Base-by-base conservation (phyloP, 352 stramenopile species). In the Globisporangium nagaii region DNA sequence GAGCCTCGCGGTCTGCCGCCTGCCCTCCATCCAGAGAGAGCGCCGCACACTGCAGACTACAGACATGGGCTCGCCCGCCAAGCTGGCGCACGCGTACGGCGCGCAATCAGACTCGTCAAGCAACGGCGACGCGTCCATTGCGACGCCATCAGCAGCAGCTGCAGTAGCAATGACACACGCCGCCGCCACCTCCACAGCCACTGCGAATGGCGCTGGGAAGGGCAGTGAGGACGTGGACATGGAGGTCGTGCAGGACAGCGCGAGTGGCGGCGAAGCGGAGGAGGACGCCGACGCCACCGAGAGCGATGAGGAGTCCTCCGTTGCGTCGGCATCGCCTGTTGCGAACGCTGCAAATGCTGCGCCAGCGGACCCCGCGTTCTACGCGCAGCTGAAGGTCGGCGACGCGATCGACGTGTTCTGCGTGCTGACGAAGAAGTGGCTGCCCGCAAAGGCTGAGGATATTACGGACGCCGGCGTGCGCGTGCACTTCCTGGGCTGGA, bases 401-500 rank as follows among this genome's bases (percentile, higher is more conserved):
- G 58, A 77, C 30, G 68, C 81, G 9, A 71, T 88, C 17, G 80
- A 91, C 47, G 73, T 89, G 17, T 87, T 64, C 45, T 81, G 79
- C 46, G 56, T 73, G 41, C 39, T 62, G 31, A 78, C 63, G 19
- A 71, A 81, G 32, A 50, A 58, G 41, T 91, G 80, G 80, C 58
- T 89, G 44, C 59, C 80, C 3, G 78, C 78, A 27, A 85, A 80
- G 54, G 70, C 89, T 36, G 68, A 80, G 15, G 35, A 31, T 4
- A 37, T 72, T 11, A 42, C 68, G 43, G 69, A 69, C 2, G 53
- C 57, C 2, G 22, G 51, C 12, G 74, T 66, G 47, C 70, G 35
- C 30, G 66, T 91, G 51, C 78, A 88, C 44, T 91, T 75, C 54
- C 74, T 91, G 63, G 76, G 72, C 28, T 88, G 76, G 78, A 86